Base-by-base conservation (phyloP, 192 early-diverging fungal genomes). In the Coemansia sp. region DNA sequence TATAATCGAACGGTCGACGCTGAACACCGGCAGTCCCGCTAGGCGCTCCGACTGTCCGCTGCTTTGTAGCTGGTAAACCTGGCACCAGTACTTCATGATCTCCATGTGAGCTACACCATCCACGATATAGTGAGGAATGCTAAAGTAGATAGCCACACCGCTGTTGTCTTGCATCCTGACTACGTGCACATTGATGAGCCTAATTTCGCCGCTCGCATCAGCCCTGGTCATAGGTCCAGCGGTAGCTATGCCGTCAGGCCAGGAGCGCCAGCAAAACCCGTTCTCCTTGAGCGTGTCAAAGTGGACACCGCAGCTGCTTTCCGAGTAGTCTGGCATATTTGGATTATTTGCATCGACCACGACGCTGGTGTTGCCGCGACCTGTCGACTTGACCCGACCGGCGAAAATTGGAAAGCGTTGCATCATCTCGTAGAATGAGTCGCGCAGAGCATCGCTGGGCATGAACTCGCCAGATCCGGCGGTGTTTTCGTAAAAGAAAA, bases 141-240 rank as follows among this genome's bases (percentile, higher is more conserved):
- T 82, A 14, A 77, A 41, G 51, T 77, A 82, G 16, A 82, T 53
- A 35, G 77, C 65, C 11, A 74, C 68, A 31, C 79, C 79, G 63
- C 79, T 82, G 42, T 77, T 77, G 3, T 68, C 50, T 6, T 60
- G 63, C 8, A 82, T 65, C 21, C 74, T 48, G 41, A 82, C 27
- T 31, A 82, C 64, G 48, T 82, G 79, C 1, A 77, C 75, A 51
- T 82, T 82, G 36, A 74, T 70, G 7, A 77, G 71, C 75, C 72
- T 77, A 21, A 82, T 82, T 4, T 69, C 68, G 10, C 75, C 75
- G 29, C 62, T 44, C 0, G 36, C 44, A 45, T 63, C 62, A 39
- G 74, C 72, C 3, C 33, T 36, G 2, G 74, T 63, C 57, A 76
- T 68, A 5, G 79, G 70, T 0, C 79, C 79, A 3, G 75, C 68